Conservation (phyloP, 2,329 filamentous ascomycete species). For the Fusarium sp. region DNA sequence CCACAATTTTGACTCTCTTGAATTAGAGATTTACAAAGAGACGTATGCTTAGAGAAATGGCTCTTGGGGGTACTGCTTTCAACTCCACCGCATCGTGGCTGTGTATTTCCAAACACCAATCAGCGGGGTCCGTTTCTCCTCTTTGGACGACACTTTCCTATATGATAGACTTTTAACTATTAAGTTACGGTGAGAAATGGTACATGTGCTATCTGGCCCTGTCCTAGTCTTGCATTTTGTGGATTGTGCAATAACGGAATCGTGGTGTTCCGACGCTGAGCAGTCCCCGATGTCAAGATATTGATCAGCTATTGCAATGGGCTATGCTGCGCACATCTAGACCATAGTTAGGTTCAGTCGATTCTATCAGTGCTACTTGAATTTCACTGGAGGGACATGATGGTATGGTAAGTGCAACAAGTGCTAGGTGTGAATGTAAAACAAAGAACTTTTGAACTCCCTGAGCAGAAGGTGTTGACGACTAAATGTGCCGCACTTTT, state of each 20-base stretch:
- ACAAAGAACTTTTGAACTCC: constrained; percentile 29
- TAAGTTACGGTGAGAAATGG: not conserved
- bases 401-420: not conserved
- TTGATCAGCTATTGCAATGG: not conserved
- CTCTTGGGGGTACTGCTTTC: not conserved
- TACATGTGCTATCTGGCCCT: not conserved
- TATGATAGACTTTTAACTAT: not conserved
- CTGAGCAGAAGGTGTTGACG: not conserved
- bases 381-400: not conserved
- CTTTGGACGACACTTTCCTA: not conserved
- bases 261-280: not conserved
- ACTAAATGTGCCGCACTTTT: not conserved
- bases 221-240: not conserved
- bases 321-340: not conserved
- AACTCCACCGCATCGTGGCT: constrained; percentile 34
- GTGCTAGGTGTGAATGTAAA: not conserved
- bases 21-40: not conserved
- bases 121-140: not conserved
- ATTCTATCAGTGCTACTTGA: not conserved
- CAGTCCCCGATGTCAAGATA: not conserved
- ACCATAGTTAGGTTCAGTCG: not conserved
- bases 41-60: not conserved
- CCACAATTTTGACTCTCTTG: not conserved
- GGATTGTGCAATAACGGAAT: not conserved
- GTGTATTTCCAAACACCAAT: constrained; percentile 27